phyloP scores from a whole-genome alignment of 805 yeast species.

The Wickerhamiella sergipiensis region DNA sequence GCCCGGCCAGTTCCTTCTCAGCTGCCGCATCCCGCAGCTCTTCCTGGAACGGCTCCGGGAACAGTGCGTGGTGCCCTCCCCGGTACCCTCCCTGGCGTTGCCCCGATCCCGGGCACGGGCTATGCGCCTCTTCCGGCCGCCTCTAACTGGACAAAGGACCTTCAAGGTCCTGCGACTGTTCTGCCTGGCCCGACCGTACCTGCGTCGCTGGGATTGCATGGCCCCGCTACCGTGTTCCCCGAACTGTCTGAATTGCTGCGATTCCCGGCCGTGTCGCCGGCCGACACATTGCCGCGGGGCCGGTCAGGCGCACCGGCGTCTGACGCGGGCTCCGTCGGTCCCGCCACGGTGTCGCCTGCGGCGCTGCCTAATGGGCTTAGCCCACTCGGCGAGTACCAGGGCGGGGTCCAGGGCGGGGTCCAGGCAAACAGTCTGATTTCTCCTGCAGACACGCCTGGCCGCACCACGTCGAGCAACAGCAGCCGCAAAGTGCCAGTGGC shows the following conservation, averaged over 20 bases:
- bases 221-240: constrained; percentile 1
- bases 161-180: background rate
- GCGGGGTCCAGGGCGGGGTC: background rate
- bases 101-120: too few relatives aligned
- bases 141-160: background rate
- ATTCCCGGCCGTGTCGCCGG: background rate
- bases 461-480: background rate
- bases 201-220: background rate
- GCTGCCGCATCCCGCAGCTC: background rate
- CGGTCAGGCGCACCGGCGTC: background rate
- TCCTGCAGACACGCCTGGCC: background rate
- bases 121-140: too few relatives aligned
- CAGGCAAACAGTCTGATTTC: background rate
- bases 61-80: too few relatives aligned
- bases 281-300: background rate
- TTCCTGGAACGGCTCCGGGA: too few relatives aligned
- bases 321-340: background rate
- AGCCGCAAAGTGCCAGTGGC: background rate
- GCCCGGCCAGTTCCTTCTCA: background rate
- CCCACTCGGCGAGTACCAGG: background rate
- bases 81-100: too few relatives aligned
- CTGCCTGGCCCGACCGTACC: background rate
- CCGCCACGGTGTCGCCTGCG: background rate
- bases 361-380: background rate
- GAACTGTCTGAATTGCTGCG: background rate